These are phyloP conservation scores for Biscogniauxia mediterranea DNA, from an alignment of 2,329 filamentous ascomycete species.

Conservation along the genomic window DNA sequence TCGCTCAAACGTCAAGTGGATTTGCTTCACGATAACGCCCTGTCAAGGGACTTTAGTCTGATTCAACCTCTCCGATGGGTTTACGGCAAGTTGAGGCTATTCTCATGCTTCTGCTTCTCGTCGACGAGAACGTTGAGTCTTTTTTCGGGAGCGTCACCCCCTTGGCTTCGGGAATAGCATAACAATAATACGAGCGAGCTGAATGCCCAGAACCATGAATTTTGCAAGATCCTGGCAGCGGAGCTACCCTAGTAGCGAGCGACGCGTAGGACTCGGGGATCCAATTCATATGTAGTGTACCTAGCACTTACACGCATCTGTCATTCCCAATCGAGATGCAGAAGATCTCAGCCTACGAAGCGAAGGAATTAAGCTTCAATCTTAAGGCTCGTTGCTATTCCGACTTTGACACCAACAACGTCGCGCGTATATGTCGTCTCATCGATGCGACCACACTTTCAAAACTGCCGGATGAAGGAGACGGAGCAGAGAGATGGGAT, in stretches of 20 bases:
- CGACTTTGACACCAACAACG: neutral
- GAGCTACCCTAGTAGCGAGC: neutral
- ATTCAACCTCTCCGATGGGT: neutral
- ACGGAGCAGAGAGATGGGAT: neutral
- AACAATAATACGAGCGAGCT: neutral
- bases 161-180: neutral
- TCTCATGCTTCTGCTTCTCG: neutral
- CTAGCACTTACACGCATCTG: too few species aligned
- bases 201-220: neutral
- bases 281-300: too few species aligned
- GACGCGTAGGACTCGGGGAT: neutral
- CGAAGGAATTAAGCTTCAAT: neutral
- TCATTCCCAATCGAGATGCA: neutral
- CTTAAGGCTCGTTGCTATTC: neutral
- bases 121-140: neutral
- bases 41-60: neutral
- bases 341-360: neutral
- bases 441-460: neutral
- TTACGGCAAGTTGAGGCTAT: neutral
- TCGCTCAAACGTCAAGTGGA: neutral
- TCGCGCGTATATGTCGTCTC: neutral
- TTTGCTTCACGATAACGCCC: neutral
- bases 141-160: neutral
- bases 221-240: neutral
- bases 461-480: neutral